Base-by-base conservation (phyloP, 495 filamentous ascomycete species). In the Aspergillus nanangensis region DNA sequence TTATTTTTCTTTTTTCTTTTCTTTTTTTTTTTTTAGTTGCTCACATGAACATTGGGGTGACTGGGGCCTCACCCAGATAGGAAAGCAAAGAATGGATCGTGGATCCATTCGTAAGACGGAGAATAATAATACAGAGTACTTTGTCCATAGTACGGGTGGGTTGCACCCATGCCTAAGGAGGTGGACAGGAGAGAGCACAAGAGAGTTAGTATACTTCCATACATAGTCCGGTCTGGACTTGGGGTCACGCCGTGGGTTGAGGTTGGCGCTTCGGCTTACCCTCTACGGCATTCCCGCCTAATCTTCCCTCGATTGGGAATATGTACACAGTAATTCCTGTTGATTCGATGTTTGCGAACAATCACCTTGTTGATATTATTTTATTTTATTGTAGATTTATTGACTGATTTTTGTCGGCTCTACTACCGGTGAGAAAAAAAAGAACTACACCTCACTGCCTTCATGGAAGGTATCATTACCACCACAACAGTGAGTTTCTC, bases 181-280 rank as follows among this genome's bases (percentile, higher is more conserved):
- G n/a, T n/a, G n/a, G n/a, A n/a, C n/a, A n/a, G n/a, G n/a, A n/a
- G n/a, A n/a, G n/a, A n/a, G n/a, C n/a, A n/a, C n/a, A n/a, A n/a
- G n/a, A n/a, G n/a, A n/a, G n/a, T n/a, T n/a, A n/a, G n/a, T n/a
- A n/a, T n/a, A n/a, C n/a, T n/a, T n/a, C n/a, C n/a, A n/a, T n/a
- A n/a, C n/a, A n/a, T n/a, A n/a, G n/a, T n/a, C n/a, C n/a, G n/a
- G 53, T 56, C 60, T 63, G 57, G 60, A 53, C 42, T 45, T 45
- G 18, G 22, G 14, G 31, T n/a, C n/a, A n/a, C n/a, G n/a, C n/a
- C n/a, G n/a, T n/a, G 8, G 23, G 18, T 8, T 39, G 14, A n/a
- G n/a, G n/a, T 25, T 36, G 34, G 51, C 53, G 53, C 50, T 47
- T 62, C 65, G 65, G 65, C 41, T 69, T 69, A 61, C 65, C 59